Evolutionary conservation across 139 green algal species (phyloP), one percentile per base, ranked within the genome.

Genomic region (Limnomonas spitsbergensis): DNA sequence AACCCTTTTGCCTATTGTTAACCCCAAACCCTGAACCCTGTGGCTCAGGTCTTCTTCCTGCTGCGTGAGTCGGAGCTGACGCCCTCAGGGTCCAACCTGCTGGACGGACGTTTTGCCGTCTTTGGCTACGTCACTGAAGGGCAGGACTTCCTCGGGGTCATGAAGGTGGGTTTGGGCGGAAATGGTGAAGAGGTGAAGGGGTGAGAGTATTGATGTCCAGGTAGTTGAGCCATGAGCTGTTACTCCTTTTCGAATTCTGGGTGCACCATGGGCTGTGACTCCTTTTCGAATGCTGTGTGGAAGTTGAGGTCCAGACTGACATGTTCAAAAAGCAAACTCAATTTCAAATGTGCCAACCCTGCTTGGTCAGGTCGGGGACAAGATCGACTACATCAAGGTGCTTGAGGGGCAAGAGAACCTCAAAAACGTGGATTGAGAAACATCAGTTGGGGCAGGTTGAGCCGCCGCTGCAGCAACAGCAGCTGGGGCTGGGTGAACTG

Each of bases 11-110:
- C n/a, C n/a, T n/a, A n/a, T n/a, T n/a, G n/a, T n/a, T n/a, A n/a
- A n/a, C n/a, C n/a, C n/a, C n/a, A n/a, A n/a, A n/a, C n/a, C n/a
- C n/a, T n/a, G n/a, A n/a, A n/a, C n/a, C n/a, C n/a, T n/a, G n/a
- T n/a, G n/a, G n/a, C n/a, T n/a, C 47, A 95, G 80, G 82, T 99
- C 67, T 99, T 99, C 86, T 99, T 92, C 80, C 87, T 99, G 79
- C 85, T 99, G 29, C 99, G 98, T 88, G 96, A 99, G 87, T 94
- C 84, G 26, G 96, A 99, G 93, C 84, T 99, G 70, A 99, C 96
- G 4, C 96, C 96, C 24, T 94, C 91, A 0, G 92, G 92, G 20
- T 89, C 94, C 66, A 99, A 99, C 90, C 87, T 99, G 73, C 84
- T 99, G 67, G 96, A 99, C 76, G 96, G 96, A 2, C 88, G 94